A percentile compares a stretch with the other conserved stretches of the same genome.
These are phyloP conservation scores for Gossypium sturtianum DNA, from an alignment of 345 rosid genomes.

Conservation along the genomic window DNA sequence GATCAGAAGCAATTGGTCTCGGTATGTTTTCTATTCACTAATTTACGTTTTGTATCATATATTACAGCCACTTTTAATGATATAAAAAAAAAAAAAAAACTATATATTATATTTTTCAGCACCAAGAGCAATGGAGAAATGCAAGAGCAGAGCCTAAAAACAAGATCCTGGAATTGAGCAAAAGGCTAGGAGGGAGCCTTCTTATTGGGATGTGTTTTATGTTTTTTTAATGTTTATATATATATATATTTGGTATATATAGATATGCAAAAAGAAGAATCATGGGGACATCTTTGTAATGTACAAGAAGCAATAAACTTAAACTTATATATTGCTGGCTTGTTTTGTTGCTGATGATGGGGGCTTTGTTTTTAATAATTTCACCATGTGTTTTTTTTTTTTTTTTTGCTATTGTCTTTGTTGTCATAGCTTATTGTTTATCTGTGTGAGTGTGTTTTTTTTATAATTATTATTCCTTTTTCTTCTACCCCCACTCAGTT, in stretches of 20 bases:
- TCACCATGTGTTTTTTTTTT: neutral
- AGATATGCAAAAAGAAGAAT: conserved; percentile 21
- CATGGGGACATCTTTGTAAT: conserved; percentile 32
- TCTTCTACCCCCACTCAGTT: conserved; percentile 13
- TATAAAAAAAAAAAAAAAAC: neutral
- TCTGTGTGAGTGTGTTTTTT: conserved; percentile 1
- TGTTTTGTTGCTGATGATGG: conserved; percentile 33
- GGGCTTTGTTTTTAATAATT: conserved; percentile 24
- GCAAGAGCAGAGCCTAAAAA: conserved; percentile 47
- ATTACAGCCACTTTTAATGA: neutral
- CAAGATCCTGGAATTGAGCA: conserved; percentile 6
- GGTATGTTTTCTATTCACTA: conserved; percentile 32
- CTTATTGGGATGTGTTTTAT: conserved; percentile 21
- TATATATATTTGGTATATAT: conserved; percentile 29
- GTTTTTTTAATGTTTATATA: neutral
- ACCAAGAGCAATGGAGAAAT: conserved; percentile 63
- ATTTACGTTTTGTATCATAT: neutral
- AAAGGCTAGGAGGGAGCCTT: neutral
- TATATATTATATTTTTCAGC: conserved; percentile 23
- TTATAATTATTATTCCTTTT: neutral
- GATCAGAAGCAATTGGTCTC: conserved; percentile 92
- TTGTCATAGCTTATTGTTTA: conserved; percentile 30
- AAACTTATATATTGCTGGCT: conserved; percentile 26
- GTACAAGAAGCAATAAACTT: conserved; percentile 44
- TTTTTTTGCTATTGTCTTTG: conserved; percentile 21